Evolutionary conservation across 164 flowering plant genomes (phyloP).

Genomic region (Litsea cubeba): DNA sequence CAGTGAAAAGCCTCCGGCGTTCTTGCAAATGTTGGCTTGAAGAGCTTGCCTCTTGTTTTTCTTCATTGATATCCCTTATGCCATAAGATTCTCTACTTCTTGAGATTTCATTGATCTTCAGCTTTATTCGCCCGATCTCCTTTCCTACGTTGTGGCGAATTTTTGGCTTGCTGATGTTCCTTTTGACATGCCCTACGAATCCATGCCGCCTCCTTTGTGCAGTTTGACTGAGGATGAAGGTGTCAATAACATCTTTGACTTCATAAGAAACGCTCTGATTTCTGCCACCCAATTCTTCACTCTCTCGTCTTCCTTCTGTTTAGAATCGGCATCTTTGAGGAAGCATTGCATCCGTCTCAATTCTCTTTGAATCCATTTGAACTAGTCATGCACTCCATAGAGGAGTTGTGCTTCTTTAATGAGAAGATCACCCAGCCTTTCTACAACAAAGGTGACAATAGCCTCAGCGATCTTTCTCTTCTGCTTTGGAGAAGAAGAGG

Average conservation of each 20-base stretch:
- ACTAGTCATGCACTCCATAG: slow-evolving; percentile 12
- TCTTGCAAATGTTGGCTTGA: too few species aligned
- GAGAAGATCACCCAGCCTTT: slow-evolving; percentile 14
- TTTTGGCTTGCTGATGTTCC: too few species aligned
- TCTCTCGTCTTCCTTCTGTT: background rate
- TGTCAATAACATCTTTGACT: slow-evolving; percentile 19
- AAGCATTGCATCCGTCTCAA: slow-evolving; percentile 23
- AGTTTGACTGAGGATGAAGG: background rate
- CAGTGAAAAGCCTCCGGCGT: too few species aligned
- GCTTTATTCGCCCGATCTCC: too few species aligned
- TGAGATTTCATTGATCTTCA: too few species aligned
- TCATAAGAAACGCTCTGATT: slow-evolving; percentile 11
- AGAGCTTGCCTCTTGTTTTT: too few species aligned
- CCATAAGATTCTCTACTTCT: too few species aligned
- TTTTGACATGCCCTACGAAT: too few species aligned
- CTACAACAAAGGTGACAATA: slow-evolving; percentile 11
- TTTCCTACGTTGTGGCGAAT: too few species aligned
- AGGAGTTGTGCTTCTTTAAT: slow-evolving; percentile 15
- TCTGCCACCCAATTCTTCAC: slow-evolving; percentile 18
- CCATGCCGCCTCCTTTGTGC: too few species aligned
- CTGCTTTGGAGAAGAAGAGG: too few species aligned
- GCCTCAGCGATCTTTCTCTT: slow-evolving; percentile 5
- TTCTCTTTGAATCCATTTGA: slow-evolving; percentile 16
- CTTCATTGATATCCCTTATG: too few species aligned
- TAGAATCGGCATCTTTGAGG: slow-evolving; percentile 22